phyloP scores from a whole-genome alignment of 306 rosid genomes.

The Lathyrus aphaca region DNA sequence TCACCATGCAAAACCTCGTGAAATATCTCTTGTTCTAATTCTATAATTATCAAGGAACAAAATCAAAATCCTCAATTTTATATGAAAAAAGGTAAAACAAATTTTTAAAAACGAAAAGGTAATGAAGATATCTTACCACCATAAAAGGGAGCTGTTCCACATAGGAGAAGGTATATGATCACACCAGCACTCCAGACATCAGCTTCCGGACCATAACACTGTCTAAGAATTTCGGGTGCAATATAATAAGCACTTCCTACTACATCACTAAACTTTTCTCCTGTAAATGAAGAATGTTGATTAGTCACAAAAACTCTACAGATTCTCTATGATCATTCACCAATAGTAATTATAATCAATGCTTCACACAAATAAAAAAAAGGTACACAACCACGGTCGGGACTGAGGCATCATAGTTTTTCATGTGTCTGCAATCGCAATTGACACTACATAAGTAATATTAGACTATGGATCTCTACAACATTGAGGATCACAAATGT shows the following conservation, averaged over 20 bases:
- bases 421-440: background rate
- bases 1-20: constrained; percentile 64
- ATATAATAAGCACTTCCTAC: constrained; percentile 87
- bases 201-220: constrained; percentile 73
- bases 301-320: constrained; percentile 16
- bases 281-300: constrained; percentile 48
- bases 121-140: constrained; percentile 57
- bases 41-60: constrained; percentile 44
- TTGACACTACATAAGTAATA: background rate
- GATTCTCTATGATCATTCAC: background rate
- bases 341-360: background rate
- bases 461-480: background rate
- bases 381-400: background rate
- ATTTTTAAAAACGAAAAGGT: background rate
- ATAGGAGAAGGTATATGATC: constrained; percentile 73
- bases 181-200: constrained; percentile 96
- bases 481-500: background rate
- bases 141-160: constrained; percentile 87
- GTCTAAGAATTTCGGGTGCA: constrained; percentile 73
- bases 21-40: constrained; percentile 69
- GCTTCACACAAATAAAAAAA: background rate
- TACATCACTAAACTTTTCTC: constrained; percentile 61
- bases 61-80: constrained; percentile 4
- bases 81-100: constrained; percentile 16
- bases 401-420: background rate